phyloP scores from a whole-genome alignment of 306 rosid species.

The Lathyrus aphaca region DNA sequence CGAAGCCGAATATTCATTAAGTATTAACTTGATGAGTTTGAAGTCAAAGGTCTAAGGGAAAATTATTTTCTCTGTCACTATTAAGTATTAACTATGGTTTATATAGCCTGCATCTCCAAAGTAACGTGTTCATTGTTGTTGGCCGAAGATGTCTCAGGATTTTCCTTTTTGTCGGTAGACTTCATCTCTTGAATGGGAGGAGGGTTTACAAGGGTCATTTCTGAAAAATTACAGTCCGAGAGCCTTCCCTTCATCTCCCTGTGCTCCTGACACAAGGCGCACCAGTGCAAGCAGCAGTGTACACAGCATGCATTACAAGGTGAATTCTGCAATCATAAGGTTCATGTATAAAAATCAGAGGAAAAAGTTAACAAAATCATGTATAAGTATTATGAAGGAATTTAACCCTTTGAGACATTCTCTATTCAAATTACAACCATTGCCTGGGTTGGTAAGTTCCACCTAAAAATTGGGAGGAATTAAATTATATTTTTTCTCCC shows the following conservation, averaged over 20 bases:
- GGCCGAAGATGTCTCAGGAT: constrained; percentile 54
- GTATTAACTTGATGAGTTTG: background rate
- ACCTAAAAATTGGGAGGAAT: constrained; percentile 5
- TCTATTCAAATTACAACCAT: constrained; percentile 3
- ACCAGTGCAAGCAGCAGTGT: constrained; percentile 95
- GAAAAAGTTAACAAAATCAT: constrained; percentile 10
- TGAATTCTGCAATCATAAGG: constrained; percentile 62
- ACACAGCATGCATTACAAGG: constrained; percentile 93
- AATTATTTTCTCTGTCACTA: background rate
- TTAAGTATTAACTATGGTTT: constrained; percentile 33
- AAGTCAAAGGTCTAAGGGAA: too few species aligned
- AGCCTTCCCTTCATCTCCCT: constrained; percentile 91
- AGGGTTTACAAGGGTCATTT: constrained; percentile 82
- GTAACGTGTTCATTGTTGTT: constrained; percentile 58
- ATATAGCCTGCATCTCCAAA: constrained; percentile 87
- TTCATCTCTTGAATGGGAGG: constrained; percentile 91
- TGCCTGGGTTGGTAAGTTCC: background rate
- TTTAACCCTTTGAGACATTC: constrained; percentile 10
- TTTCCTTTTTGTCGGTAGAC: constrained; percentile 50
- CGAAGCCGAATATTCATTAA: constrained; percentile 21
- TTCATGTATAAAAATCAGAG: constrained; percentile 19
- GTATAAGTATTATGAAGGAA: background rate
- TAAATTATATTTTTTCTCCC: background rate
- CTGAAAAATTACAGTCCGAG: constrained; percentile 57
- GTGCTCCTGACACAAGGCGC: constrained; percentile 98